Evolutionary conservation across 148 eudicot genomes (phyloP).

Genomic region (Mesembryanthemum crystallinum): DNA sequence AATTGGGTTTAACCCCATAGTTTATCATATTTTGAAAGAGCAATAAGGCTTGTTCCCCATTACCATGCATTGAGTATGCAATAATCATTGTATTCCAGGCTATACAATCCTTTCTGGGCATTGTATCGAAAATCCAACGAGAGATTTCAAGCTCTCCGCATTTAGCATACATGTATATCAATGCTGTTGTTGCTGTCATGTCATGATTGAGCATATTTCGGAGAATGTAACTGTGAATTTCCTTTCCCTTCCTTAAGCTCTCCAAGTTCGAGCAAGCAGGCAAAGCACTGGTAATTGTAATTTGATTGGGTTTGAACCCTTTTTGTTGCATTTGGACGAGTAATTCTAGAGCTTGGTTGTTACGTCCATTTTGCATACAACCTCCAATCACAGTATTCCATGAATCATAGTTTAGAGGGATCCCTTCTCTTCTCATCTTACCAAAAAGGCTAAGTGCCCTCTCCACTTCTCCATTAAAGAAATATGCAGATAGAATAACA

Average conservation of each 20-base stretch:
- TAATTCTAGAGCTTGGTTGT: conserved; percentile 50
- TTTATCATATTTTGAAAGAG: conserved; percentile 53
- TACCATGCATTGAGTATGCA: conserved; percentile 71
- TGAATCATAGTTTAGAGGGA: conserved; percentile 47
- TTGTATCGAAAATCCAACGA: conserved; percentile 41
- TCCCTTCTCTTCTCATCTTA: conserved; percentile 43
- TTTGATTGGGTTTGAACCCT: conserved; percentile 62
- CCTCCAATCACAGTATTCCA: conserved; percentile 85
- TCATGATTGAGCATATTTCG: conserved; percentile 52
- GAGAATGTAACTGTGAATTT: conserved; percentile 56
- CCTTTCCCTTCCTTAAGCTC: conserved; percentile 64
- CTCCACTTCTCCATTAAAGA: conserved; percentile 52
- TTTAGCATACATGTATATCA: conserved; percentile 69
- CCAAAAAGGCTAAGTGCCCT: conserved; percentile 45
- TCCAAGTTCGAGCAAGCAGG: conserved; percentile 64
- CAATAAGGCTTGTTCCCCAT: conserved; percentile 54
- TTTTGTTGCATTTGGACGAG: conserved; percentile 51
- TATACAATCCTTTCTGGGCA: conserved; percentile 53
- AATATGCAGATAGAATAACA: conserved; percentile 61
- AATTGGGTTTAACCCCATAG: conserved; percentile 52
- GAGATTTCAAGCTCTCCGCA: conserved; percentile 65
- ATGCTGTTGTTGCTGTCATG: conserved; percentile 56
- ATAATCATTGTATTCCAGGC: conserved; percentile 83
- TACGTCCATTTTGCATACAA: conserved; percentile 53
- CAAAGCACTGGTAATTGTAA: conserved; percentile 59